Base-by-base conservation (phyloP, 1,284 basidiomycete genomes). In the Moniliophthora roreri region DNA sequence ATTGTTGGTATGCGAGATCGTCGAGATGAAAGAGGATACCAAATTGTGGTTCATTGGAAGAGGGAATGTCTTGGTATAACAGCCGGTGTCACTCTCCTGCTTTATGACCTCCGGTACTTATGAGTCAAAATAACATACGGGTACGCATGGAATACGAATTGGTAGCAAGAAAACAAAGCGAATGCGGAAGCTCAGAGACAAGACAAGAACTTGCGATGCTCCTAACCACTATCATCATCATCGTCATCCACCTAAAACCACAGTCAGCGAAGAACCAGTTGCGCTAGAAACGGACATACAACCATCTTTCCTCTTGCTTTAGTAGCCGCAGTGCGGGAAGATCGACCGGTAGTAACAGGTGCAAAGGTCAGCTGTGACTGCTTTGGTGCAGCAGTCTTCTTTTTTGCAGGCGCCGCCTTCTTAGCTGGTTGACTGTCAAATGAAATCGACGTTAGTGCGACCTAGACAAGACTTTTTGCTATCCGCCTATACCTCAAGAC, bases 401-500 rank as follows among this genome's bases (percentile, higher is more conserved):
- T 86, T 69, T 79, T 88, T 7, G 81, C 75, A 10, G 85, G 75
- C 5, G 85, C 72, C 61, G 82, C 88, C 68, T 81, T 88, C 23
- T 73, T 61, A 11, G 73, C 63, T 54, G 72, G 73, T 70, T 62
- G 76, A 60, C 71, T 78, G 40, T 42, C 49, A 50, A 35, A 51
- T 46, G 46, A 41, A 23, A 9, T n/a, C n/a, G n/a, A n/a, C n/a
- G n/a, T n/a, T n/a, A n/a, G n/a, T n/a, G n/a, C n/a, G n/a, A n/a
- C n/a, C n/a, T n/a, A n/a, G n/a, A n/a, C n/a, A n/a, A n/a, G n/a
- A n/a, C n/a, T n/a, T n/a, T n/a, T n/a, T n/a, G n/a, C n/a, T n/a
- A n/a, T n/a, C n/a, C n/a, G n/a, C n/a, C n/a, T n/a, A n/a, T n/a
- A 87, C 84, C 80, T 87, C 36, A 85, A 64, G 9, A 86, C 77